These are phyloP conservation scores for Collybia sordida DNA, from an alignment of 768 basidiomycete species.

Conservation along the genomic window DNA sequence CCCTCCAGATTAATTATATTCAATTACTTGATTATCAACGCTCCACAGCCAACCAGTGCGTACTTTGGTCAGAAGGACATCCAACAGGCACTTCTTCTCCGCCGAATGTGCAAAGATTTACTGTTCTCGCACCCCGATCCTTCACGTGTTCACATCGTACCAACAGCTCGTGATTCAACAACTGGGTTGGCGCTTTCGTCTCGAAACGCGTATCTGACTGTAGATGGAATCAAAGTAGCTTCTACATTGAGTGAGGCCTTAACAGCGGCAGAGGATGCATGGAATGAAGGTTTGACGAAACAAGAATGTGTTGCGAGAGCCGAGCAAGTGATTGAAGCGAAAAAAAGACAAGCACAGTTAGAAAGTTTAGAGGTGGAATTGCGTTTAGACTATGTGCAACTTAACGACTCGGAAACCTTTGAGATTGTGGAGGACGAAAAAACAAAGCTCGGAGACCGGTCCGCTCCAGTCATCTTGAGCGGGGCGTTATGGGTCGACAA, in stretches of 20 bases:
- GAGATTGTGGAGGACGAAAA: slow-evolving; percentile 46
- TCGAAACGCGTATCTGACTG: slow-evolving; percentile 80
- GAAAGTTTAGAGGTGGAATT: slow-evolving; percentile 48
- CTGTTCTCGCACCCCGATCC: slow-evolving; percentile 76
- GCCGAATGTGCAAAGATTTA: slow-evolving; percentile 75
- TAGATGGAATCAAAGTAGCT: slow-evolving; percentile 61
- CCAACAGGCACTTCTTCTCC: slow-evolving; percentile 88
- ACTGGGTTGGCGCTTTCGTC: slow-evolving; percentile 86
- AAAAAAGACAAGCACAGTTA: slow-evolving; percentile 24
- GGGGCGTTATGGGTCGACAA: slow-evolving; percentile 85
- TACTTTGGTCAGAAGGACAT: slow-evolving; percentile 99
- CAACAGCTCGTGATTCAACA: slow-evolving; percentile 69
- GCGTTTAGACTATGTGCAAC: slow-evolving; percentile 80
- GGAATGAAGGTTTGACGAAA: slow-evolving; percentile 53
- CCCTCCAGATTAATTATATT: not conserved
- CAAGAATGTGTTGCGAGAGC: slow-evolving; percentile 47
- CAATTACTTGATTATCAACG: slow-evolving; percentile 1
- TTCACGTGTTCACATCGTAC: slow-evolving; percentile 79
- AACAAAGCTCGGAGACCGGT: slow-evolving; percentile 24
- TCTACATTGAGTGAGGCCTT: slow-evolving; percentile 74
- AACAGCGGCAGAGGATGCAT: slow-evolving; percentile 50
- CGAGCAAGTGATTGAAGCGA: slow-evolving; percentile 34
- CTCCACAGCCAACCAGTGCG: slow-evolving; percentile 74
- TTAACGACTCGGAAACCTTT: slow-evolving; percentile 82
- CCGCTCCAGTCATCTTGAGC: slow-evolving; percentile 64